Evolutionary conservation across 257 asterid genomes (phyloP), one percentile per base, ranked within the genome.

Genomic region (Linaria vulgaris): DNA sequence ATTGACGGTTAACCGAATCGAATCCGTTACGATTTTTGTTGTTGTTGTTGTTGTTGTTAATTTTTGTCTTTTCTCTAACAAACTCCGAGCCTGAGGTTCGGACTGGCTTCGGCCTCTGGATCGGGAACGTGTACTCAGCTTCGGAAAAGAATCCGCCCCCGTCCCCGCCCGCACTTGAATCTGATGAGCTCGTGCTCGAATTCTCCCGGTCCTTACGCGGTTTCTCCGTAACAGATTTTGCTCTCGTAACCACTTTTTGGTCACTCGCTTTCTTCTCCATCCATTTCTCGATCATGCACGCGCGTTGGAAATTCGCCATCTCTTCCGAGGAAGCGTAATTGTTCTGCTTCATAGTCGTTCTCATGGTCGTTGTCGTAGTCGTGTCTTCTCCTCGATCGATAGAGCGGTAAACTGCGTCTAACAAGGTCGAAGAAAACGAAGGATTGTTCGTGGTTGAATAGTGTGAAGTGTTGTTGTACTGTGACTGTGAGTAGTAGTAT

Each of bases 261-360:
- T 77, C 84, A 46, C 56, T 68, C 5, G 13, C 80, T 72, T 81
- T 82, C 73, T 90, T 82, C 74, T 85, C 94, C 94, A 85, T 88
- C 97, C 96, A 92, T 47, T 85, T 87, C 82, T 92, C 97, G 45
- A 88, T 82, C 88, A 84, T 77, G 68, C 86, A 77, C 9, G 83
- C 84, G 25, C 96, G 80, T 55, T 70, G 88, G 67, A 77, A 82
- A 63, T 76, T 80, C 15, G 81, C 92, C 79, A 77, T 76, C 7
- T 80, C 90, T 45, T 79, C 94, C 6, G 75, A 78, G 30, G 44
- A 34, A 30, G 50, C 9, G 49, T 20, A 70, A 44, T 63, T n/a
- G n/a, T n/a, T 69, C 57, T 76, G 81, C 57, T 80, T 81, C 69
- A 76, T 80, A 74, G 7, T 55, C 24, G 60, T 39, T 8, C 25